phyloP scores from a whole-genome alignment of 257 asterid genomes.

The Jasminum sambac region DNA sequence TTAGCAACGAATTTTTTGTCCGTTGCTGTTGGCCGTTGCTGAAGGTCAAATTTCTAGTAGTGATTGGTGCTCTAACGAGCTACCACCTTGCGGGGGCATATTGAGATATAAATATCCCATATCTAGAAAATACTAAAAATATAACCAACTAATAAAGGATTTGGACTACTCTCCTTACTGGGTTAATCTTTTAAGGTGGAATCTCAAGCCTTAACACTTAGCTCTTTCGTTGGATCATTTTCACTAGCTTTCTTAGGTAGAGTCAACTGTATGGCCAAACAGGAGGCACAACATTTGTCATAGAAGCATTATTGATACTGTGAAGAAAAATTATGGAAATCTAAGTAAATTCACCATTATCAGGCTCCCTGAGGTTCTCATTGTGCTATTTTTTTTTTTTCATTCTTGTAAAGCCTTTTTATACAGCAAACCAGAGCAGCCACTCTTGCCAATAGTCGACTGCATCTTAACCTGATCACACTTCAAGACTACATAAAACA shows the following conservation, averaged over 20 bases:
- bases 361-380: conserved; percentile 51
- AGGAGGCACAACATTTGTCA: conserved; percentile 62
- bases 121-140: no score
- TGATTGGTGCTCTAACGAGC: no score
- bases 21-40: no score
- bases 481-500: conserved; percentile 44
- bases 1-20: no score
- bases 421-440: conserved; percentile 60
- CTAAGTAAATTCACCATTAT: conserved; percentile 56
- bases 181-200: no score
- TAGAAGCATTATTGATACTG: conserved; percentile 64
- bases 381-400: conserved; percentile 55
- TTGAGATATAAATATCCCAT: no score
- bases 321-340: conserved; percentile 61
- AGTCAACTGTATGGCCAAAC: conserved; percentile 67
- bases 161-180: no score
- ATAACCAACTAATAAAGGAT: no score
- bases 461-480: conserved; percentile 27
- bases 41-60: no score
- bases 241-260: conserved; percentile 51
- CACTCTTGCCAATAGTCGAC: conserved; percentile 49
- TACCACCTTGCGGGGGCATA: no score
- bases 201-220: no score
- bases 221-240: conserved; percentile 70
- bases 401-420: conserved; percentile 50